A percentile compares a stretch with the other conserved stretches of the same genome.
phyloP scores from a whole-genome alignment of 768 basidiomycete genomes.

The Omphalotus guepiniiformis region DNA sequence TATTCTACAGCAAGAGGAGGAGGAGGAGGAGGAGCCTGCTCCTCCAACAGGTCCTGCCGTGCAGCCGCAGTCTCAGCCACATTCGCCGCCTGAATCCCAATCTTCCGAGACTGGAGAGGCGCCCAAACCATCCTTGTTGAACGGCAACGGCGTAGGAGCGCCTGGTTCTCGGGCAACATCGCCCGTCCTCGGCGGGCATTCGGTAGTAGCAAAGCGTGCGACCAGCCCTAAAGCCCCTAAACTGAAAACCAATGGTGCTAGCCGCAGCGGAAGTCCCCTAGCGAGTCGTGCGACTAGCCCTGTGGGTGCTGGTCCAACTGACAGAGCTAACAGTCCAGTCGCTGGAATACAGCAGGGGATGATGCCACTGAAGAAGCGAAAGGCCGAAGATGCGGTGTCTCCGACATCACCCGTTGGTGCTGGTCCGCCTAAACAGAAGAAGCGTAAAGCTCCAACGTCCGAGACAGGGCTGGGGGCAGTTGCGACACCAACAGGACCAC shows the following conservation, averaged over 20 bases:
- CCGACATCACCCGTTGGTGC: constrained; percentile 26
- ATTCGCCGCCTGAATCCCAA: constrained; percentile 39
- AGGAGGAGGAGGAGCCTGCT: constrained; percentile 63
- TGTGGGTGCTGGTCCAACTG: constrained; percentile 22
- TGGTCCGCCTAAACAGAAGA: constrained; percentile 45
- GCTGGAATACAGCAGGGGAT: constrained; percentile 16
- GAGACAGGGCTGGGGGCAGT: constrained; percentile 25
- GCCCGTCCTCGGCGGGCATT: constrained; percentile 69
- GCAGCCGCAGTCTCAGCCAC: constrained; percentile 37
- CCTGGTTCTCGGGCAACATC: constrained; percentile 55
- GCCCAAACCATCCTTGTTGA: constrained; percentile 4
- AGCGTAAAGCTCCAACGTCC: constrained; percentile 38
- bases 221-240: constrained; percentile 77
- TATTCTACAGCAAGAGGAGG: constrained; percentile 46
- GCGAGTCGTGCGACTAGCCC: constrained; percentile 55
- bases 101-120: constrained; percentile 43
- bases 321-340: constrained; percentile 42
- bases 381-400: constrained; percentile 36
- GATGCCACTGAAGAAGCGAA: constrained; percentile 30
- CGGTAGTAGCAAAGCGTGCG: constrained; percentile 76
- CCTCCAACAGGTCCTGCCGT: constrained; percentile 38
- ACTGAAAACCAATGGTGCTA: constrained; percentile 41
- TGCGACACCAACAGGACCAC: constrained; percentile 46
- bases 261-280: constrained; percentile 59
- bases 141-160: constrained; percentile 14